phyloP scores from a whole-genome alignment of 2,329 filamentous ascomycete species.

The Emmonsiellopsis sp. region DNA sequence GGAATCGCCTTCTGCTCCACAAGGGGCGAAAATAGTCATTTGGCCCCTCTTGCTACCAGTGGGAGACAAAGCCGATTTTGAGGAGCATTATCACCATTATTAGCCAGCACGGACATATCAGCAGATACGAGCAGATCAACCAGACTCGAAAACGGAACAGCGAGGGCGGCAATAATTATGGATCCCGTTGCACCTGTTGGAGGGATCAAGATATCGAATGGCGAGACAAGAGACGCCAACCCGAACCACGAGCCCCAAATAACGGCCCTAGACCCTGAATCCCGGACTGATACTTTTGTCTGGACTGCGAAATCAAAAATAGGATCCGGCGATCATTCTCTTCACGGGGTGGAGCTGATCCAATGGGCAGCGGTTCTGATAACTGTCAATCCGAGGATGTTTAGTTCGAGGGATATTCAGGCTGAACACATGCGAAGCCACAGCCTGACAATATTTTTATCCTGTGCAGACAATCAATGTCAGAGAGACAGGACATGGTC shows the following conservation, averaged over 20 bases:
- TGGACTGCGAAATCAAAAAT: neutral
- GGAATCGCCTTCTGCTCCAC: neutral
- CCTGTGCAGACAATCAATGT: too few species aligned
- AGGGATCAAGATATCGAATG: neutral
- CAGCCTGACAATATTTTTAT: neutral
- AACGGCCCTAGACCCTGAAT: neutral
- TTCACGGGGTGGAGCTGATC: neutral
- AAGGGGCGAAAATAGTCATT: neutral
- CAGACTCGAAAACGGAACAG: neutral
- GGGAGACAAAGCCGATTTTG: too few species aligned
- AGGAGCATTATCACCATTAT: too few species aligned
- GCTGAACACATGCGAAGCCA: neutral
- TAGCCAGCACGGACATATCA: neutral
- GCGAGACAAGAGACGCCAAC: neutral
- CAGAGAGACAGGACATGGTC: neutral
- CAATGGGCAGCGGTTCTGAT: neutral
- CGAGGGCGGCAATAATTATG: neutral
- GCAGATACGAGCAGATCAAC: neutral
- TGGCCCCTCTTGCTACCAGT: neutral
- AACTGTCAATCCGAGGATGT: neutral
- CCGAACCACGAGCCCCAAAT: neutral
- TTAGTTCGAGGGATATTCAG: neutral
- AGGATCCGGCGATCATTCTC: neutral
- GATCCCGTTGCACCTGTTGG: too few species aligned
- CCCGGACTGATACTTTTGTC: neutral